Evolutionary conservation across 768 basidiomycete species (phyloP), one percentile per base, ranked within the genome.

Genomic region (Boletus tomentosulus): DNA sequence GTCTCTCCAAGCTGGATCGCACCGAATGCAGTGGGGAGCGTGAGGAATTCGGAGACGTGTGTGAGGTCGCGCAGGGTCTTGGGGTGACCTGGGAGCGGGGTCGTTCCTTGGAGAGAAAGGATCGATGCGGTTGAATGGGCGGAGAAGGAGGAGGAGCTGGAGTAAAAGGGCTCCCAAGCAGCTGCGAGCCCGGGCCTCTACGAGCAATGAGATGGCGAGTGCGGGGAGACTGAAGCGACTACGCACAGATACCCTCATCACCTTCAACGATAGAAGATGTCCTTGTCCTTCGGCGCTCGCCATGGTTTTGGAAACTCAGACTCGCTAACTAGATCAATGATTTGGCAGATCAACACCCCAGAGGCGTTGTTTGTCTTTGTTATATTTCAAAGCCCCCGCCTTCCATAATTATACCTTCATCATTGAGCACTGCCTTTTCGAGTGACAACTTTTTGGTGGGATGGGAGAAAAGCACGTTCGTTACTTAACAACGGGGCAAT

Each of bases 1-100:
- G 89, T 90, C 70, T 95, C 91, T 11, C 94, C 94, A 1, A 97
- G 80, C 62, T 92, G 90, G 58, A 95, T 90, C 6, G 84, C 74
- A 15, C 92, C 93, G 64, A 94, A 95, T 8, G 91, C 81, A 19
- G 87, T 76, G 0, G 93, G 92, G 8, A 96, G 77, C 19, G 84
- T 86, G 55, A 95, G 79, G 55, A 92, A 74, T 60, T 92, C 86
- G 11, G 89, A 83, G 33, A 86, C 80, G 66, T 89, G 80, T 3
- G 86, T 86, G 53, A 95, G 78, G 60, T 92, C 92, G 34, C 89
- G 81, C 13, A 93, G 76, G 1, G 91, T 92, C 69, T 89, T 92
- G 13, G 90, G 91, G 59, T 91, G 85, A 0, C 83, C 85, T 3
- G 80, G 76, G 25, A 92, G 76, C 3, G 91, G 89, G 1, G 74